Evolutionary conservation across 2,329 filamentous ascomycete species (phyloP).

Genomic region (Cladosporium oxysporum): DNA sequence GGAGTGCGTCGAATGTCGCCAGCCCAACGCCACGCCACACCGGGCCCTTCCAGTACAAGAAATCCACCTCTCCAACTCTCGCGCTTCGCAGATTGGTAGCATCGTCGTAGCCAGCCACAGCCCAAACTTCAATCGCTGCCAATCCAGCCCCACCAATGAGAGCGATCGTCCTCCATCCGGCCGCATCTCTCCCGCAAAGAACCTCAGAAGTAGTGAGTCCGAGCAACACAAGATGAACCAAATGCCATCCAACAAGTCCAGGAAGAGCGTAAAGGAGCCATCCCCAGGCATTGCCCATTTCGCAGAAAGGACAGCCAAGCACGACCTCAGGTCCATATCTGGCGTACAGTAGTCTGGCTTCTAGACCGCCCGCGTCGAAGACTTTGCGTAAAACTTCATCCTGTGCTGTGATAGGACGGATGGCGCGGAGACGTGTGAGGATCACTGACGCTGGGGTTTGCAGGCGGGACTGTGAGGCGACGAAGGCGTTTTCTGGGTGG

Average conservation of each 20-base stretch:
- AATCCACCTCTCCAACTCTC: constrained; percentile 62
- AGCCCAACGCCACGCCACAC: constrained; percentile 58
- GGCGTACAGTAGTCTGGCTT: constrained; percentile 78
- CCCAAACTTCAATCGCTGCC: constrained; percentile 65
- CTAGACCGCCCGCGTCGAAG: constrained; percentile 62
- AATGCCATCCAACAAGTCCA: constrained; percentile 71
- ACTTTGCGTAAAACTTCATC: constrained; percentile 69
- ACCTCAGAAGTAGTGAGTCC: constrained; percentile 71
- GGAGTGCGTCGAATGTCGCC: constrained; percentile 61
- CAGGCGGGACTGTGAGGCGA: constrained; percentile 73
- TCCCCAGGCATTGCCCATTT: constrained; percentile 51
- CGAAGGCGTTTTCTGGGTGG: constrained; percentile 79
- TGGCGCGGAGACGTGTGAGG: constrained; percentile 69
- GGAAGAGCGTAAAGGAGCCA: constrained; percentile 84
- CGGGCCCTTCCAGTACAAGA: constrained; percentile 70
- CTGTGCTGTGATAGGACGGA: constrained; percentile 58
- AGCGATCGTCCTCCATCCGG: constrained; percentile 70
- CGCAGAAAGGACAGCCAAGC: constrained; percentile 73
- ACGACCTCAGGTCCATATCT: constrained; percentile 77
- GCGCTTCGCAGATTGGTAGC: constrained; percentile 64
- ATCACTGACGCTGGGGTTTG: constrained; percentile 83
- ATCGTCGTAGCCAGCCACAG: constrained; percentile 65
- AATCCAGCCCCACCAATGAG: constrained; percentile 63
- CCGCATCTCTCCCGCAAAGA: constrained; percentile 63
- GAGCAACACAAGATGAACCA: constrained; percentile 72